Base-by-base conservation (phyloP, 805 yeast species). In the Helenozyma rhizophorensis region DNA sequence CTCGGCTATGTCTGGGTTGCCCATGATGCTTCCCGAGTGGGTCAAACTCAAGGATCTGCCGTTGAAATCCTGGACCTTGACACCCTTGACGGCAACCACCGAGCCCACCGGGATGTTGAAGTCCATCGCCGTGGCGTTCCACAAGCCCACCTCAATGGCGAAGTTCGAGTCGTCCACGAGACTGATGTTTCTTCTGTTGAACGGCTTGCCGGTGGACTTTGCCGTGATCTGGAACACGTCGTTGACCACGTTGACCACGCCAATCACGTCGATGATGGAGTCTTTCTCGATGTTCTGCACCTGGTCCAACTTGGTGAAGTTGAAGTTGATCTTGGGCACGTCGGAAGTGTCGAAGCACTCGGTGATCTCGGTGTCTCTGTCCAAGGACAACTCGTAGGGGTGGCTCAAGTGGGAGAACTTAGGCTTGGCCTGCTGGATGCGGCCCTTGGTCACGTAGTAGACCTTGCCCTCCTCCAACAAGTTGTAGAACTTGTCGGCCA, bases 31-130 rank as follows among this genome's bases (percentile, higher is more conserved):
- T 14, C 96, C 88, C 9, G 85, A 72, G 40, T 81, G 86, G 15
- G 89, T 78, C 57, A 88, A 72, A 1, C 95, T 81, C 45, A 93
- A 67, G 10, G 85, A 73, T 53, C 90, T 79, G 16, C 97, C 97
- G 38, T 81, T 80, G 56, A 86, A 93, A 54, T 89, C 97, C 36
- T 81, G 78, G 21, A 90, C 84, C 53, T 85, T 81, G 30, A 84
- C 90, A 37, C 95, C 96, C 63, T 90, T 90, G 48, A 89, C 70
- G 1, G 96, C 97, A 25, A 93, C 68, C n/a, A 90, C 88, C 0
- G 93, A 74, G 13, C 90, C 95, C 41, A 70, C 80, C 10, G 83
- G 80, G 22, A 78, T 62, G 39, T 64, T 68, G 52, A 93, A 93
- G 30, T 83, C 87, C 14, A 78, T 58, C 3, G 99, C 97, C 34